Evolutionary conservation across 179 eudicot species (phyloP).

Genomic region (Patellifolia procumbens): DNA sequence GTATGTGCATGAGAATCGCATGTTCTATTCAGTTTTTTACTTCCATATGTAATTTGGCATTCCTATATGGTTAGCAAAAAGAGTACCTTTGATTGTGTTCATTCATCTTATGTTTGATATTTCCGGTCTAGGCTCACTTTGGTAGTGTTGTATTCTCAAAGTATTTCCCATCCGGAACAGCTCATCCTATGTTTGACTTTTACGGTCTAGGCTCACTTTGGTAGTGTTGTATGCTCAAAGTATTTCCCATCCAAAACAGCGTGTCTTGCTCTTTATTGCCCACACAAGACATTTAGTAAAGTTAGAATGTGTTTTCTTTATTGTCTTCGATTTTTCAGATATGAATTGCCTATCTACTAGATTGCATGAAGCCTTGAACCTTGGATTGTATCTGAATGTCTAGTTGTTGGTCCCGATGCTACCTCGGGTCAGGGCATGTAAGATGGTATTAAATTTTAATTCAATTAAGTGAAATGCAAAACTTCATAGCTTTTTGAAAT

Average conservation of each 20-base stretch:
- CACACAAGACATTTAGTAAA: not conserved
- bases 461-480: too few relatives aligned
- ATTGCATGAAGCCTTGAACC: too few relatives aligned
- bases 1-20: not conserved
- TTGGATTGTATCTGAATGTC: too few relatives aligned
- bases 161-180: not conserved
- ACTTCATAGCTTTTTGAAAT: too few relatives aligned
- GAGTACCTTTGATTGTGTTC: not conserved
- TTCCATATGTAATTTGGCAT: not conserved
- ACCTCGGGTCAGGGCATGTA: too few relatives aligned
- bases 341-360: not conserved
- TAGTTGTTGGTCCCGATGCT: too few relatives aligned
- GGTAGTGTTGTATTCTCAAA: not conserved
- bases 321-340: not conserved
- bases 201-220: not conserved
- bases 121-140: not conserved
- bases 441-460: too few relatives aligned
- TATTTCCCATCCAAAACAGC: not conserved
- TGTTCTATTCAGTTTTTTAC: not conserved
- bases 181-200: not conserved
- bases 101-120: not conserved
- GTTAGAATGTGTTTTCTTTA: not conserved
- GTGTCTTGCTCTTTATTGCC: not conserved
- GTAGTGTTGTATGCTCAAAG: not conserved
- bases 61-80: not conserved